phyloP scores from a whole-genome alignment of 2,329 filamentous ascomycete species.

The Colletotrichum lentis region DNA sequence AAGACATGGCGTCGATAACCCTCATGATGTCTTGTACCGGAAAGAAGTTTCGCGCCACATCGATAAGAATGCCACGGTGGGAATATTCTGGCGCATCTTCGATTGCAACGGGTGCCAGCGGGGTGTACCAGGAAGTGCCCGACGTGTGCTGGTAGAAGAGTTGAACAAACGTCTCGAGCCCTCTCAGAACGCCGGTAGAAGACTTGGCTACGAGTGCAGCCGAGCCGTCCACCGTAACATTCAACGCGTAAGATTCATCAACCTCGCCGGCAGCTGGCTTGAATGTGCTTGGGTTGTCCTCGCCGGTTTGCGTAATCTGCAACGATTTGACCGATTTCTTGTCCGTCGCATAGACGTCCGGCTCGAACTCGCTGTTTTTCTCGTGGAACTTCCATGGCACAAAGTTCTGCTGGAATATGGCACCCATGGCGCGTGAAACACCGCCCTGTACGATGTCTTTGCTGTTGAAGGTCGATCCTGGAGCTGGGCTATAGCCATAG shows the following conservation, averaged over 20 bases:
- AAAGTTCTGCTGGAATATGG: conserved; percentile 73
- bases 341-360: conserved; percentile 51
- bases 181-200: conserved; percentile 74
- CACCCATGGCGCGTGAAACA: conserved; percentile 66
- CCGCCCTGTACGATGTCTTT: conserved; percentile 64
- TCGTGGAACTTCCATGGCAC: conserved; percentile 81
- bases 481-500: conserved; percentile 53
- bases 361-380: conserved; percentile 71
- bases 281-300: conserved; percentile 63
- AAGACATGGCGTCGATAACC: conserved; percentile 78
- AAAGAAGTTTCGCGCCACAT: conserved; percentile 78
- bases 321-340: conserved; percentile 67
- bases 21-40: conserved; percentile 72
- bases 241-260: conserved; percentile 79
- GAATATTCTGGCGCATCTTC: conserved; percentile 76
- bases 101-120: conserved; percentile 74
- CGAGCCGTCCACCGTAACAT: conserved; percentile 64
- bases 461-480: conserved; percentile 55
- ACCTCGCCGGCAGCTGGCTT: conserved; percentile 69
- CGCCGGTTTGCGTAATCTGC: conserved; percentile 65
- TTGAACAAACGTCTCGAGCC: conserved; percentile 80
- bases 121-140: conserved; percentile 70
- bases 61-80: conserved; percentile 82
- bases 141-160: conserved; percentile 78
- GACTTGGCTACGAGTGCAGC: conserved; percentile 71